phyloP scores from a whole-genome alignment of 352 stramenopile species.

The Phytophthora kernoviae region DNA sequence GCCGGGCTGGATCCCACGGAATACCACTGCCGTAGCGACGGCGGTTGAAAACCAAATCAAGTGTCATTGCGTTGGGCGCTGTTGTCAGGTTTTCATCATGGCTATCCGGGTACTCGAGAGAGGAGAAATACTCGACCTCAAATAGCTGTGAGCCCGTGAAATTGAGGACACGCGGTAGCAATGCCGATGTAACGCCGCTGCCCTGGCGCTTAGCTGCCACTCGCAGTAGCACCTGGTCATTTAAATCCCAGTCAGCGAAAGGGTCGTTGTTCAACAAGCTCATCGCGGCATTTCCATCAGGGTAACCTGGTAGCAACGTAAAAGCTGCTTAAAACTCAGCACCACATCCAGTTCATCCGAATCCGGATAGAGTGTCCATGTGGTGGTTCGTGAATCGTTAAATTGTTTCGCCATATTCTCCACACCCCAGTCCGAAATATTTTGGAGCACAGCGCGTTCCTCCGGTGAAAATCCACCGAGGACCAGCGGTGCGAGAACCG shows the following conservation, averaged over 20 bases:
- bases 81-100: constrained; percentile 5
- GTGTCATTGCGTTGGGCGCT: constrained; percentile 15
- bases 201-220: constrained; percentile 29
- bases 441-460: constrained; percentile 16
- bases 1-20: constrained; percentile 37
- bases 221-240: constrained; percentile 53
- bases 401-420: constrained; percentile 21
- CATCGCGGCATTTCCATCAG: constrained; percentile 20
- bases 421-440: constrained; percentile 22
- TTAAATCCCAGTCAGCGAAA: constrained; percentile 33
- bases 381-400: constrained; percentile 41
- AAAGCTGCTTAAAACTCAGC: constrained; percentile 66
- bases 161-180: constrained; percentile 51
- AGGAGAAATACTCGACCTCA: constrained; percentile 42
- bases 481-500: constrained; percentile 33
- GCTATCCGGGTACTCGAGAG: constrained; percentile 28
- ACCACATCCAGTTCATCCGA: constrained; percentile 47
- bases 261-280: constrained; percentile 20
- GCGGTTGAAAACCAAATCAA: constrained; percentile 37
- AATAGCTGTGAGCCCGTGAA: constrained; percentile 49
- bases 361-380: constrained; percentile 45
- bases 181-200: constrained; percentile 14
- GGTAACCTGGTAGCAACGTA: constrained; percentile 50
- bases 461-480: constrained; percentile 31
- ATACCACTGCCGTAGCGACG: constrained; percentile 37